Percentiles rank a stretch among this genome's conserved stretches.
Evolutionary conservation across 1,284 basidiomycete species (phyloP).

Genomic region (Papiliotrema nemorosa): DNA sequence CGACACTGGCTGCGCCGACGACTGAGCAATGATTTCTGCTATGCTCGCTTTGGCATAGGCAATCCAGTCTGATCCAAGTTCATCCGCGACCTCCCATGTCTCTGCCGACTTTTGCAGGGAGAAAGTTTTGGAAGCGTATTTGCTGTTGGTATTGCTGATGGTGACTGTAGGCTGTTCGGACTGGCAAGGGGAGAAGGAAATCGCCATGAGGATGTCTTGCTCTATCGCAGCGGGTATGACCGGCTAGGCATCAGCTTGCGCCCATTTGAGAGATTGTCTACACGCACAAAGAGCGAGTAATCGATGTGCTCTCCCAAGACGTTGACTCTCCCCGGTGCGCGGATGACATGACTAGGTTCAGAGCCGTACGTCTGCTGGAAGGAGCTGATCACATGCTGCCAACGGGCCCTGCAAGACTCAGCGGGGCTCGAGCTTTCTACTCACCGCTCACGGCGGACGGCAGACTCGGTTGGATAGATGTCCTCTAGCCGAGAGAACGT

Average conservation of each 20-base stretch:
- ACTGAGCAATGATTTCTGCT: conserved; percentile 8
- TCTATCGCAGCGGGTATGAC: conserved; percentile 81
- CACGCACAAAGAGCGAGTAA: conserved; percentile 54
- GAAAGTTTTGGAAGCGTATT: conserved; percentile 54
- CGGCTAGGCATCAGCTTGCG: conserved; percentile 55
- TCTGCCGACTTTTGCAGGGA: conserved; percentile 50
- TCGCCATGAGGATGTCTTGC: conserved; percentile 78
- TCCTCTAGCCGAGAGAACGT: background rate
- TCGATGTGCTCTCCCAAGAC: conserved; percentile 79
- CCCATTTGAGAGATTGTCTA: background rate
- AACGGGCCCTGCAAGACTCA: background rate
- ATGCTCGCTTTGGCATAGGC: conserved; percentile 71
- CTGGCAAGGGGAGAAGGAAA: conserved; percentile 47
- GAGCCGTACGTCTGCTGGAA: conserved; percentile 65
- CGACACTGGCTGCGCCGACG: conserved; percentile 49
- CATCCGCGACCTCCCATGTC: conserved; percentile 67
- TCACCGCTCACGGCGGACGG: background rate
- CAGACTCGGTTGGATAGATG: background rate
- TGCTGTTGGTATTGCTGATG: conserved; percentile 61
- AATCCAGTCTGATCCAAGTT: conserved; percentile 69
- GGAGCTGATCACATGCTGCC: conserved; percentile 36
- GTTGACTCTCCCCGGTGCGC: conserved; percentile 84
- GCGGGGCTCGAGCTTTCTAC: background rate
- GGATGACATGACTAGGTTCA: conserved; percentile 65
- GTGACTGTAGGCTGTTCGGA: conserved; percentile 15